A percentile compares a stretch with the other conserved stretches of the same genome.
Conservation (phyloP, 305 asterid species). For the Plantago coronopus region DNA sequence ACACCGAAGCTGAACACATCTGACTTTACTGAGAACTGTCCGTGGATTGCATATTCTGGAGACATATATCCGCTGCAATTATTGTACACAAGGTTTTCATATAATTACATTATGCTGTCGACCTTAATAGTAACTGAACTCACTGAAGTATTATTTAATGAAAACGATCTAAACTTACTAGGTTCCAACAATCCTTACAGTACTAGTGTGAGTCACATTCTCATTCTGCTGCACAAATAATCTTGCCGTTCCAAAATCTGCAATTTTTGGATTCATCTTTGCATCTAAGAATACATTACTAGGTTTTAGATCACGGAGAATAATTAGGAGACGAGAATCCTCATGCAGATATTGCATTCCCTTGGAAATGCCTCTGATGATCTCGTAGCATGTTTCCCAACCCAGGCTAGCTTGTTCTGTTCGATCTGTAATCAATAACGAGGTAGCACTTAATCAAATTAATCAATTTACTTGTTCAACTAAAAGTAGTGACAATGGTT, state of each 20-base stretch:
- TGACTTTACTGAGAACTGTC: slow-evolving; percentile 33
- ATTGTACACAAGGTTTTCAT: background rate
- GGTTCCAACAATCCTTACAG: slow-evolving; percentile 37
- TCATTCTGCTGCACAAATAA: slow-evolving; percentile 28
- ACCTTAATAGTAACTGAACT: no score
- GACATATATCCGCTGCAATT: slow-evolving; percentile 45
- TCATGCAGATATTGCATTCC: slow-evolving; percentile 46
- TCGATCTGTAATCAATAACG: slow-evolving; percentile 23
- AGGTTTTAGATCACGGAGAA: slow-evolving; percentile 42
- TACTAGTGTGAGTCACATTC: slow-evolving; percentile 32
- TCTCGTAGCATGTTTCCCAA: slow-evolving; percentile 39
- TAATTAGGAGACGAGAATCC: slow-evolving; percentile 37
- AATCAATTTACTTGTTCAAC: background rate
- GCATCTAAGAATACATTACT: slow-evolving; percentile 41
- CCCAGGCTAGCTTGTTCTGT: slow-evolving; percentile 19
- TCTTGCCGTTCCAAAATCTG: slow-evolving; percentile 48
- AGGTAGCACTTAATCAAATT: background rate
- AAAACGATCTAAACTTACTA: slow-evolving; percentile 23
- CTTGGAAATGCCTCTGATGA: slow-evolving; percentile 36
- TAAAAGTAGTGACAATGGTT: background rate
- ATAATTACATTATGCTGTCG: background rate
- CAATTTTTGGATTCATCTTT: slow-evolving; percentile 37
- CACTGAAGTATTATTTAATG: background rate
- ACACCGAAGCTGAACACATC: slow-evolving; percentile 43
- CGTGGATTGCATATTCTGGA: slow-evolving; percentile 39